A percentile compares a stretch with the other conserved stretches of the same genome.
Evolutionary conservation across 2,329 filamentous ascomycete genomes (phyloP).

Genomic region (Gremmenia infestans): DNA sequence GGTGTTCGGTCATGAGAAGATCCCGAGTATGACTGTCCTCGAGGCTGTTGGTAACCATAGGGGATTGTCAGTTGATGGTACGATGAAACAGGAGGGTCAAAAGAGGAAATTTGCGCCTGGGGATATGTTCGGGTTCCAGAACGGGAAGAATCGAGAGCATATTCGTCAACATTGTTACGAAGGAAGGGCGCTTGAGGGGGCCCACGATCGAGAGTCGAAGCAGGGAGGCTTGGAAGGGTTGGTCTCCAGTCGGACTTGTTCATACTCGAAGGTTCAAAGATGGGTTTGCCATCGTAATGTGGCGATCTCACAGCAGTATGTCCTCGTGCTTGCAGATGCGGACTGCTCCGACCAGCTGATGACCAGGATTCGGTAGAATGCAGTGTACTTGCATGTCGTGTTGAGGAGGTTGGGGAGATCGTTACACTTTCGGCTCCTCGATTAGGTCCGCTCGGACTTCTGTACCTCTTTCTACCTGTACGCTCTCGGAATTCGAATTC

Average conservation of each 20-base stretch:
- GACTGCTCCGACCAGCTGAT: conserved; percentile 12
- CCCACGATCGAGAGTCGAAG: conserved; percentile 11
- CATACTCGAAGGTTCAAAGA: conserved; percentile 5
- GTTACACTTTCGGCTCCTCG: conserved; percentile 11
- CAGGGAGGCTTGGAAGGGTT: conserved; percentile 20
- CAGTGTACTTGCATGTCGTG: conserved; percentile 5
- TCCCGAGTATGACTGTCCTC: conserved; percentile 19
- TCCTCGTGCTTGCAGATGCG: conserved; percentile 8
- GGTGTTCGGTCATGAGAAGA: conserved; percentile 22
- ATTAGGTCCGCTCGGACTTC: conserved; percentile 9
- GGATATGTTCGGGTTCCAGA: conserved; percentile 13
- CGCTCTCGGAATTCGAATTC: conserved; percentile 8
- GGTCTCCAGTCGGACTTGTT: conserved; percentile 13
- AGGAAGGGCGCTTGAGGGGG: conserved; percentile 1
- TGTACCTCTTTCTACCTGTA: conserved; percentile 6
- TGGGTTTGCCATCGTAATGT: neutral
- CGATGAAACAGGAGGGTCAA: conserved; percentile 6
- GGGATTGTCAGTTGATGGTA: conserved; percentile 8
- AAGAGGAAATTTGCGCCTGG: conserved; percentile 7
- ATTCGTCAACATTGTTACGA: conserved; percentile 10
- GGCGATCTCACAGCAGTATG: conserved; percentile 5
- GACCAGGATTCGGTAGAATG: conserved; percentile 10
- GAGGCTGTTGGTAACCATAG: conserved; percentile 21
- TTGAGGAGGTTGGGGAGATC: conserved; percentile 8
- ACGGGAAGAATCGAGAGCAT: conserved; percentile 16